Percentiles rank a stretch among this genome's conserved stretches.
These are phyloP conservation scores for Melampsora americana DNA, from an alignment of 1,284 basidiomycete species.

Conservation along the genomic window DNA sequence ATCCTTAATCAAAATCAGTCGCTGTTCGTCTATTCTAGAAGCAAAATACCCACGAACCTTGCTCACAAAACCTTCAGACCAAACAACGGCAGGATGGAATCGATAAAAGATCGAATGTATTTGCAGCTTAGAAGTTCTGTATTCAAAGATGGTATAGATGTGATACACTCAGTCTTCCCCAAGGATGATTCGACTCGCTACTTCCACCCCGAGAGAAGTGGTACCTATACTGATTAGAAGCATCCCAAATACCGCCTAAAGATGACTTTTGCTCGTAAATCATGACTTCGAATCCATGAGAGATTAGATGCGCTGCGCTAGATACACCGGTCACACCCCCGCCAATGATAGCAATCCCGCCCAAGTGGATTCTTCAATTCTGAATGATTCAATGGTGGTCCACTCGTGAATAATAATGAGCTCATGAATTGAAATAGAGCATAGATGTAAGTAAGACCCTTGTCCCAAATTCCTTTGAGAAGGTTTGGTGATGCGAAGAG, in stretches of 20 bases:
- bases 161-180: neutral
- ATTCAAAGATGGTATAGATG: neutral
- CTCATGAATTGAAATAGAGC: too few relatives aligned
- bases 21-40: neutral
- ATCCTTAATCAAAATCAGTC: neutral
- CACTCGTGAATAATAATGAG: too few relatives aligned
- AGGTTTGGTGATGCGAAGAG: too few relatives aligned
- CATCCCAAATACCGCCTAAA: constrained; percentile 6
- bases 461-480: too few relatives aligned
- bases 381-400: neutral
- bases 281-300: constrained; percentile 8
- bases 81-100: constrained; percentile 10
- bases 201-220: neutral
- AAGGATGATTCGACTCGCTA: too few relatives aligned
- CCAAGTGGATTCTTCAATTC: neutral
- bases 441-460: too few relatives aligned
- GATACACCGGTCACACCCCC: neutral
- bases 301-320: neutral
- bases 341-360: constrained; percentile 8
- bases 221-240: neutral
- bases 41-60: neutral
- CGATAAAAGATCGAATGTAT: neutral
- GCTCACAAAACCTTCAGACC: neutral
- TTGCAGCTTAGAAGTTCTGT: neutral
- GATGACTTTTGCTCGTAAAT: neutral